phyloP scores from a whole-genome alignment of 257 asterid genomes.

The Nicotiana noctiflora region DNA sequence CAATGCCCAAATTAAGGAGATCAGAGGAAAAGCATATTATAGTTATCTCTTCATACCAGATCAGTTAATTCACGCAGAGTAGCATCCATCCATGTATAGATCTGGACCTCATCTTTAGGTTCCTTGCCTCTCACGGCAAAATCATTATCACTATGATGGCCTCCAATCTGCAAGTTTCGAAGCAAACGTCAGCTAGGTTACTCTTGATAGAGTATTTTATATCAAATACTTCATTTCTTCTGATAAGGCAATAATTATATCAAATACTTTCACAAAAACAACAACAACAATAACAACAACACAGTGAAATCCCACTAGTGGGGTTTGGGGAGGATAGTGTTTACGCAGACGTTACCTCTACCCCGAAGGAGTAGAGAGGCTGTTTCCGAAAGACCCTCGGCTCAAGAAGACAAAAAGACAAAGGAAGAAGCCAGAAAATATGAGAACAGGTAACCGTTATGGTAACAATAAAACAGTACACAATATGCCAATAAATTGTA shows the following conservation, averaged over 20 bases:
- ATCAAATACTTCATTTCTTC: not conserved
- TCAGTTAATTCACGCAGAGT: slow-evolving; percentile 95
- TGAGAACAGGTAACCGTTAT: not conserved
- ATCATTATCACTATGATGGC: slow-evolving; percentile 72
- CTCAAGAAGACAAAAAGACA: too few species aligned
- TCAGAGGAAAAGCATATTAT: not conserved
- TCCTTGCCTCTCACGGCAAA: slow-evolving; percentile 97
- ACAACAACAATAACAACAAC: too few species aligned
- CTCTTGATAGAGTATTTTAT: not conserved
- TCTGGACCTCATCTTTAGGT: slow-evolving; percentile 98
- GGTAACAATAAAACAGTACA: not conserved
- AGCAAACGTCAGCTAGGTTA: not conserved
- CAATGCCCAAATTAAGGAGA: not conserved
- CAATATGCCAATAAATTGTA: not conserved
- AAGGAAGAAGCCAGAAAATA: not conserved
- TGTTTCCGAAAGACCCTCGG: too few species aligned
- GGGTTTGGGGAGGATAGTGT: too few species aligned
- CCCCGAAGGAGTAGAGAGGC: too few species aligned
- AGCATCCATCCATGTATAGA: slow-evolving; percentile 99
- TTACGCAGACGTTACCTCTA: too few species aligned
- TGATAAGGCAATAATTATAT: not conserved
- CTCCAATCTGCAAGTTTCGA: slow-evolving; percentile 52
- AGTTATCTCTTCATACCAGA: slow-evolving; percentile 48
- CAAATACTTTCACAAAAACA: not conserved
- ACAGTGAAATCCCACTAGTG: too few species aligned